These are phyloP conservation scores for Neurospora sublineolata DNA, from an alignment of 495 filamentous ascomycete genomes.

Conservation along the genomic window DNA sequence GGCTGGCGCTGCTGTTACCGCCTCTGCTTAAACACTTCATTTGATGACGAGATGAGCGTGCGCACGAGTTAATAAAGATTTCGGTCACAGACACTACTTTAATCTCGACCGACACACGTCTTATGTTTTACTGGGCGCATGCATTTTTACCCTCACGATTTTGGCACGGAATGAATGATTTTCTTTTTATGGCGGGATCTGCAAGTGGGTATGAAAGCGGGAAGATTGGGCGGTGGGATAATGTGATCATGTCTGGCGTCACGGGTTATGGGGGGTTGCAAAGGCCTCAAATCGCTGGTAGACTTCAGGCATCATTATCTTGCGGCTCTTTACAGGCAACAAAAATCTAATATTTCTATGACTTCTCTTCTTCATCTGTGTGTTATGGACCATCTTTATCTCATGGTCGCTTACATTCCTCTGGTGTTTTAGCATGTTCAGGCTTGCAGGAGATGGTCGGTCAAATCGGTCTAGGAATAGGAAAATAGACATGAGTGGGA, in stretches of 20 bases:
- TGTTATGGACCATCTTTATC: constrained; percentile 17
- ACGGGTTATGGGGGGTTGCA: constrained; percentile 19
- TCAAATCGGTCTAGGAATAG: constrained; percentile 15
- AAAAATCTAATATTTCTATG: constrained; percentile 25
- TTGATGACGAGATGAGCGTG: constrained; percentile 14
- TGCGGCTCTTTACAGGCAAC: constrained; percentile 17
- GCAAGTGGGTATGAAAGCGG: constrained; percentile 14
- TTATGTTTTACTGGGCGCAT: constrained; percentile 26
- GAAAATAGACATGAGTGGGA: constrained; percentile 14
- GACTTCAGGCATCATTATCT: constrained; percentile 22
- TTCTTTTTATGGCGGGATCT: constrained; percentile 21
- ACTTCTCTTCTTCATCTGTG: constrained; percentile 18
- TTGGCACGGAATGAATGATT: constrained; percentile 22
- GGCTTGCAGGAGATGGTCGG: constrained; percentile 21
- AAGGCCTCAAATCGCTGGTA: constrained; percentile 15
- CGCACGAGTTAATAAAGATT: constrained; percentile 15
- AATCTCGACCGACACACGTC: constrained; percentile 16
- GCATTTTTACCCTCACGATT: constrained; percentile 21
- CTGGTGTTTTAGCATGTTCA: constrained; percentile 26
- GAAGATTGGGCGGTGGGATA: constrained; percentile 20
- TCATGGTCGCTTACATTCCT: constrained; percentile 25
- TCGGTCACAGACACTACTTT: constrained; percentile 14
- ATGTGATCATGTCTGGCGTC: constrained; percentile 18
- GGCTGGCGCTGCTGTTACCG: background rate
- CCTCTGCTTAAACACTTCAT: constrained; percentile 11